These are phyloP conservation scores for Colletotrichum costaricense DNA, from an alignment of 2,329 filamentous ascomycete species.

Conservation along the genomic window DNA sequence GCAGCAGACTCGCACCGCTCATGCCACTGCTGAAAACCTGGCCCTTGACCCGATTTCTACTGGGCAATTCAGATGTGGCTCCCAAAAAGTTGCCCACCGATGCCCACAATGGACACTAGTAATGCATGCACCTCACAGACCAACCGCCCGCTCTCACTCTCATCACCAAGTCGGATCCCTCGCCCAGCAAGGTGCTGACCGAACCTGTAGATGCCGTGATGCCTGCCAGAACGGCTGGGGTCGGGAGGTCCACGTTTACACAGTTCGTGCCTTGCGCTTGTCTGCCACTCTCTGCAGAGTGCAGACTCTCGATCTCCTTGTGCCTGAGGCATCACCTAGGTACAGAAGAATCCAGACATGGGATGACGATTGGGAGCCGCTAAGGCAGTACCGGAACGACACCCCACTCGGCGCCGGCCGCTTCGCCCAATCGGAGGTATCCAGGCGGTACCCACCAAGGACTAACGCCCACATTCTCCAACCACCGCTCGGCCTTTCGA, in stretches of 20 bases:
- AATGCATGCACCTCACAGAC: conserved; percentile 35
- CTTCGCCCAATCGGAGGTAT: conserved; percentile 29
- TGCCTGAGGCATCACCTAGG: conserved; percentile 11
- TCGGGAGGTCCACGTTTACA: conserved; percentile 8
- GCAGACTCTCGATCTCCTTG: neutral
- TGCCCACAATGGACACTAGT: conserved; percentile 28
- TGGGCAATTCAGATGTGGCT: conserved; percentile 28
- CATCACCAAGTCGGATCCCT: conserved; percentile 23
- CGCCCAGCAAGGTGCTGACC: conserved; percentile 32
- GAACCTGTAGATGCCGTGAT: conserved; percentile 25
- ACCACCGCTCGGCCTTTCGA: conserved; percentile 16
- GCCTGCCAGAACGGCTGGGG: conserved; percentile 19
- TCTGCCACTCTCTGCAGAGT: neutral
- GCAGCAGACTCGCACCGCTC: conserved; percentile 11
- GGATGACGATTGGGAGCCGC: conserved; percentile 25
- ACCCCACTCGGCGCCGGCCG: conserved; percentile 25
- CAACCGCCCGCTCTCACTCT: conserved; percentile 22
- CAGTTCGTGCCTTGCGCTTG: neutral
- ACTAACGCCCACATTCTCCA: conserved; percentile 23
- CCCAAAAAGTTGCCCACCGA: conserved; percentile 19
- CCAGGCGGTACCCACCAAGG: conserved; percentile 5
- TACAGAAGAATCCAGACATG: conserved; percentile 7
- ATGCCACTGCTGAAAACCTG: conserved; percentile 18
- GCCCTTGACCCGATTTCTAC: conserved; percentile 14
- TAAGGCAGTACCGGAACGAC: conserved; percentile 20